A percentile compares a stretch with the other conserved stretches of the same genome.
phyloP scores from a whole-genome alignment of 768 basidiomycete genomes.

The Tulasnella sp. region DNA sequence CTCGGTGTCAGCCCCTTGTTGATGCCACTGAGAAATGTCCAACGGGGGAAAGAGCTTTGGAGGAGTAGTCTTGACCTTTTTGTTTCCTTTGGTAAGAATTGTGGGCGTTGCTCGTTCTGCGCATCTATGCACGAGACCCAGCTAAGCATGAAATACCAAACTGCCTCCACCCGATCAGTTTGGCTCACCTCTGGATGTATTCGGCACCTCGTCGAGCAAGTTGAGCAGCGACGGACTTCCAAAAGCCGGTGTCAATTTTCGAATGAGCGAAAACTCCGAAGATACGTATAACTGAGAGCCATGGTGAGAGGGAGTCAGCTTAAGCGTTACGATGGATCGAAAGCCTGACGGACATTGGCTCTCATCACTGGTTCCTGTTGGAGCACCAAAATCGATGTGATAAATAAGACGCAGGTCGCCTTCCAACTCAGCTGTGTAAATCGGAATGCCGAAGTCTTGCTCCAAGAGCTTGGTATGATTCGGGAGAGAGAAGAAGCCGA shows the following conservation, averaged over 20 bases:
- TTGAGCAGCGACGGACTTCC: slow-evolving; percentile 41
- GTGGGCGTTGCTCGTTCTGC: not conserved
- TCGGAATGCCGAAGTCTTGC: slow-evolving; percentile 40
- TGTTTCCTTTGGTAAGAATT: not conserved
- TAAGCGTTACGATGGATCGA: not conserved
- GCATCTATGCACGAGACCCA: not conserved
- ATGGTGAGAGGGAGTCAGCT: not conserved
- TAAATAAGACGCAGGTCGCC: slow-evolving; percentile 42
- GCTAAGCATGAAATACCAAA: not conserved
- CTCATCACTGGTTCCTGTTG: not conserved
- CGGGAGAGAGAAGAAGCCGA: slow-evolving; percentile 58
- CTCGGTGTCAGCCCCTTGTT: not conserved
- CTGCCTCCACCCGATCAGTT: not conserved
- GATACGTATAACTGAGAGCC: slow-evolving; percentile 26
- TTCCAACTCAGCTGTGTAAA: slow-evolving; percentile 64
- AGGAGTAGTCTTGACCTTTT: slow-evolving; percentile 5
- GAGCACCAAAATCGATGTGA: slow-evolving; percentile 10
- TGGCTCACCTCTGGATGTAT: slow-evolving; percentile 44
- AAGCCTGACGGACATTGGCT: not conserved
- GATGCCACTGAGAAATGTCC: not conserved
- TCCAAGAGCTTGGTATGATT: slow-evolving; percentile 57
- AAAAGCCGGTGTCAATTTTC: slow-evolving; percentile 39
- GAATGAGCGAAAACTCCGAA: slow-evolving; percentile 47
- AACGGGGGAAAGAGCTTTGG: not conserved
- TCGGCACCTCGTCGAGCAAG: slow-evolving; percentile 41